Evolutionary conservation across 2,329 filamentous ascomycete species (phyloP).

Genomic region (Aspergillus fijiensis): DNA sequence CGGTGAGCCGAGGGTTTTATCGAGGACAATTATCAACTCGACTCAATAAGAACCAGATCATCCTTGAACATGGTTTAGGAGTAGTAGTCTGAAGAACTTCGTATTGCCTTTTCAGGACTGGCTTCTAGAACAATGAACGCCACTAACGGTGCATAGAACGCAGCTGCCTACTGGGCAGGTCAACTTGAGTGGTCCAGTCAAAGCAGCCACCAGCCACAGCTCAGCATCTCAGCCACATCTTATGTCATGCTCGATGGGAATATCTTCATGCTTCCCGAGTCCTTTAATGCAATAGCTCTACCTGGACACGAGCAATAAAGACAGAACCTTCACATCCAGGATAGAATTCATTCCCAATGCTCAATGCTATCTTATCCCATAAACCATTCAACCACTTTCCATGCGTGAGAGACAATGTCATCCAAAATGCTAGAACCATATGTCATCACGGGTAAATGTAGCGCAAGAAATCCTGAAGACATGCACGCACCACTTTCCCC

Average conservation of each 20-base stretch:
- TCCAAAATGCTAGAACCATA: not conserved
- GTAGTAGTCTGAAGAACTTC: not conserved
- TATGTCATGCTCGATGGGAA: not conserved
- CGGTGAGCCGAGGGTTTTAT: slow-evolving; percentile 3
- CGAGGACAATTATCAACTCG: no score
- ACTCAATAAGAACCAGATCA: no score
- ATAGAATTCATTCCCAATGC: not conserved
- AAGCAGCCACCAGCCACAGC: slow-evolving; percentile 16
- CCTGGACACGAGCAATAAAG: no score
- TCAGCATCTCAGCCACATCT: not conserved
- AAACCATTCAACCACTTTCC: not conserved
- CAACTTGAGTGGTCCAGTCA: not conserved
- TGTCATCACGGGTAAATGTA: not conserved
- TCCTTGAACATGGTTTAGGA: no score
- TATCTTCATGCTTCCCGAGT: no score
- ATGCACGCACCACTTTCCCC: not conserved
- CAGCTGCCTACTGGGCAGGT: slow-evolving; percentile 14
- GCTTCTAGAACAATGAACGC: slow-evolving; percentile 10
- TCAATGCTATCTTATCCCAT: not conserved
- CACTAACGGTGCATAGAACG: slow-evolving; percentile 14
- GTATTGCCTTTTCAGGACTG: not conserved
- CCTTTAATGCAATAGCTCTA: no score
- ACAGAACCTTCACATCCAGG: no score
- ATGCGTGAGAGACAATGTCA: not conserved
- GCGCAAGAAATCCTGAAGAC: not conserved